Base-by-base conservation (phyloP, 371 early-diverging fungal species). In the Catenaria anguillulae region DNA sequence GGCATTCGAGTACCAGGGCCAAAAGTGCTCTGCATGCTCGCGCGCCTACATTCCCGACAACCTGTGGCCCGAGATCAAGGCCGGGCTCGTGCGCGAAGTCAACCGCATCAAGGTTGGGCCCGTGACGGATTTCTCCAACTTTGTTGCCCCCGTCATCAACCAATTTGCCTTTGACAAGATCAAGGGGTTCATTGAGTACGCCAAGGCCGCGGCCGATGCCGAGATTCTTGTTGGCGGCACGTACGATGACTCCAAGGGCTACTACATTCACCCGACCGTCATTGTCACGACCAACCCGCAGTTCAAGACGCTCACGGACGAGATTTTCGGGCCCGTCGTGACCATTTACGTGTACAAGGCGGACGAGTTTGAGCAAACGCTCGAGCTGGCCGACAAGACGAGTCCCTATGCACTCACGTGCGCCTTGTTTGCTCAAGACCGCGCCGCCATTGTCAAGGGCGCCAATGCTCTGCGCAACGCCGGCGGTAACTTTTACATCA, bases 401-500 rank as follows among this genome's bases (percentile, higher is more conserved):
- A 84, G 92, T 24, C 66, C 73, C 33, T 97, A 96, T 68, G 96
- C 87, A 34, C 78, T 97, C 64, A 96, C 98, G 12, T 92, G 88
- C 63, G 79, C 89, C 55, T 67, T 77, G 52, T 97, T 97, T 77
- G 92, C 95, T 37, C 73, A 80, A 67, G 92, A 92, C 66, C 86
- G 96, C 64, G 73, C 77, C 58, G 87, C 89, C 13, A 75, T 90
- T 56, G 75, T 88, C 34, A 66, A 70, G 24, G 92, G 86, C 52
- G 75, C 82, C 67, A 84, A 87, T 70, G 71, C 77, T 62, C 81
- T 97, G 63, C 85, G 92, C 60, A 73, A 95, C 74, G 82, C 90
- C 33, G 89, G 92, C 15, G 98, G 98, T 60, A 97, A 97, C 85
- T 95, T 97, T 66, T 97, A 97, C 75, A 86, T 97, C 71, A 97